These are phyloP conservation scores for Exophiala sp. DNA, from an alignment of 2,329 filamentous ascomycete species.

Conservation along the genomic window DNA sequence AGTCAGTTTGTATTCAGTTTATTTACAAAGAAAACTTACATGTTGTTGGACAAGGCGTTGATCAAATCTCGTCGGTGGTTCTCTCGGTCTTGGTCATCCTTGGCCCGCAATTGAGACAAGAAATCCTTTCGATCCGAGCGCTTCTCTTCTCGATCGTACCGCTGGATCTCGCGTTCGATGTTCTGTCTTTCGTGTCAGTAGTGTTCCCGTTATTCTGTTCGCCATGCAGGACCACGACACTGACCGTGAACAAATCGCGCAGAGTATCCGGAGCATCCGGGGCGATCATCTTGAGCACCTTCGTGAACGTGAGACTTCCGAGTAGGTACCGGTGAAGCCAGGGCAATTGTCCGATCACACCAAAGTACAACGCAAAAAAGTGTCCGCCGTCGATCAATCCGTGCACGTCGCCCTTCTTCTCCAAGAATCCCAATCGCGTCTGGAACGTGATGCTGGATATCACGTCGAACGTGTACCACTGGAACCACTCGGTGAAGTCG, in stretches of 20 bases:
- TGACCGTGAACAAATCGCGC: background rate
- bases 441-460: slow-evolving; percentile 4
- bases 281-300: background rate
- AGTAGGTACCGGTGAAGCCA: background rate
- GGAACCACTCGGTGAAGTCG: slow-evolving; percentile 1
- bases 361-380: background rate
- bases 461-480: slow-evolving; percentile 5
- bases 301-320: background rate
- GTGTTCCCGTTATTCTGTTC: too few species aligned
- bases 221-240: too few species aligned
- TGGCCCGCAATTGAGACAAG: background rate
- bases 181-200: too few species aligned
- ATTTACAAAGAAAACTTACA: background rate
- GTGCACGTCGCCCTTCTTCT: background rate
- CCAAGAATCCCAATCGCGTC: background rate
- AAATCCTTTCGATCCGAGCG: background rate
- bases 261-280: background rate
- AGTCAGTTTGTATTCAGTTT: background rate
- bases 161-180: background rate
- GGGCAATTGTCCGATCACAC: background rate
- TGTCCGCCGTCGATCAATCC: background rate
- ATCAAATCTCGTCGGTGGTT: background rate
- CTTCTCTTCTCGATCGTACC: background rate
- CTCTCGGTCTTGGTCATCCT: background rate
- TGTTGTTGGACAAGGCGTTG: background rate